phyloP scores from a whole-genome alignment of 345 rosid species.

The Brassica nigra region DNA sequence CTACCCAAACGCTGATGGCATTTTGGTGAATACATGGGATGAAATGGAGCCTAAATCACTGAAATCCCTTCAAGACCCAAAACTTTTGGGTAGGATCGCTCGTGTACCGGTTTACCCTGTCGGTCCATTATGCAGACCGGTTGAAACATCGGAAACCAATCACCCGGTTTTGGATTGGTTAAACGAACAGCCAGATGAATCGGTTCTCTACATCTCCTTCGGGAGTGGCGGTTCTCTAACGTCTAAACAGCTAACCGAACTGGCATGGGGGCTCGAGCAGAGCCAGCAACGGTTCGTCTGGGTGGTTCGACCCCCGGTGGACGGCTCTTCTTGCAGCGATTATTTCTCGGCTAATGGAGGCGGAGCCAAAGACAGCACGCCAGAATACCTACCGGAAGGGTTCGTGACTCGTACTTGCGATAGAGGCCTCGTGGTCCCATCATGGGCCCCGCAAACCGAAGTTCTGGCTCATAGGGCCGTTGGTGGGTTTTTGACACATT shows the following conservation, averaged over 20 bases:
- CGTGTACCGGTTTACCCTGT: constrained; percentile 50
- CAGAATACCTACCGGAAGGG: constrained; percentile 56
- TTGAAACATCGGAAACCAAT: not conserved
- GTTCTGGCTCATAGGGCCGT: constrained; percentile 56
- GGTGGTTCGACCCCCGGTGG: constrained; percentile 55
- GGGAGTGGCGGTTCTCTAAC: constrained; percentile 76
- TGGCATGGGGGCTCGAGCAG: constrained; percentile 75
- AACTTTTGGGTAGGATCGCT: constrained; percentile 32
- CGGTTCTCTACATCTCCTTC: constrained; percentile 63
- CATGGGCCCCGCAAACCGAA: constrained; percentile 68
- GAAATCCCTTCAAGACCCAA: constrained; percentile 33
- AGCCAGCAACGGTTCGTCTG: constrained; percentile 65
- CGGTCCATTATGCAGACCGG: constrained; percentile 51
- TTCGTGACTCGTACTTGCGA: constrained; percentile 44
- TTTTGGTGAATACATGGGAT: constrained; percentile 59
- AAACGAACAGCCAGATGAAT: constrained; percentile 49
- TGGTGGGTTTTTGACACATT: constrained; percentile 71
- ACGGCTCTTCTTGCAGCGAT: constrained; percentile 27
- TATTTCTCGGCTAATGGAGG: constrained; percentile 30
- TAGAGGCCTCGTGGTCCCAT: constrained; percentile 47
- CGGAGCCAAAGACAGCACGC: constrained; percentile 17
- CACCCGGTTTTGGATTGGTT: constrained; percentile 49
- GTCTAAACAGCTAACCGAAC: constrained; percentile 48
- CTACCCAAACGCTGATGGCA: constrained; percentile 53
- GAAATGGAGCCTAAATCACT: constrained; percentile 44